Conservation (phyloP, 2,329 filamentous ascomycete species). For the Claviceps sorghi region DNA sequence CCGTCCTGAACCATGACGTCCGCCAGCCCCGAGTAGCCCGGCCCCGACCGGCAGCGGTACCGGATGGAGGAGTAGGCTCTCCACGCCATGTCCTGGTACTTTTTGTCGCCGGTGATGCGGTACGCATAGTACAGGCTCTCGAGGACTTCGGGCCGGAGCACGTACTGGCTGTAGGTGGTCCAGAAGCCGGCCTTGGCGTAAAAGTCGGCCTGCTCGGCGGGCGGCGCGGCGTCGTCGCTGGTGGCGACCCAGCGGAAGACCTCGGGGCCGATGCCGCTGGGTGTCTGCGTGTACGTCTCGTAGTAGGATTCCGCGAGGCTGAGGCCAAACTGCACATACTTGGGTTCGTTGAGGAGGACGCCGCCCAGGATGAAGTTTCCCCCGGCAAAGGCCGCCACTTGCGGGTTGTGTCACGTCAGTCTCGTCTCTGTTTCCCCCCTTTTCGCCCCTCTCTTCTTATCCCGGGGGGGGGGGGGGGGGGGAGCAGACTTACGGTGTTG, state of each 20-base stretch:
- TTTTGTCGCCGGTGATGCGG: slow-evolving; percentile 56
- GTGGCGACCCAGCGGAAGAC: slow-evolving; percentile 45
- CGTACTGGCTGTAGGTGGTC: slow-evolving; percentile 30
- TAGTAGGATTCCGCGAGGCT: slow-evolving; percentile 57
- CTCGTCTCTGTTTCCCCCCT: too few species aligned
- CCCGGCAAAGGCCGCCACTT: slow-evolving; percentile 71
- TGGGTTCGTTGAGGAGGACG: slow-evolving; percentile 46
- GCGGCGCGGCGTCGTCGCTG: slow-evolving; percentile 22
- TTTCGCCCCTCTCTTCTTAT: too few species aligned
- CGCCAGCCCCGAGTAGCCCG: slow-evolving; percentile 50
- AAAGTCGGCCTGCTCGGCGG: slow-evolving; percentile 48
- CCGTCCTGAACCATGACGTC: slow-evolving; percentile 52
- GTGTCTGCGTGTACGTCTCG: slow-evolving; percentile 55
- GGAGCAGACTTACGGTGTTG: slow-evolving; percentile 35
- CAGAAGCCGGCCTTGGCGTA: slow-evolving; percentile 40
- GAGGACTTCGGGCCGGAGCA: slow-evolving; percentile 66
- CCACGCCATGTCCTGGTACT: slow-evolving; percentile 78
- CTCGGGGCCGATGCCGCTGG: slow-evolving; percentile 66
- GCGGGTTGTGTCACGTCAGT: too few species aligned
- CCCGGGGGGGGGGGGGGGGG: too few species aligned
- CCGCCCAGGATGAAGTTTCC: slow-evolving; percentile 78
- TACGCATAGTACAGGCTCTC: slow-evolving; percentile 83
- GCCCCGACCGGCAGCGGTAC: slow-evolving; percentile 43
- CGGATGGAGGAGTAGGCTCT: slow-evolving; percentile 59
- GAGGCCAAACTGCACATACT: slow-evolving; percentile 63